Base-by-base conservation (phyloP, 352 stramenopile species). In the Pythium phragmiticola region DNA sequence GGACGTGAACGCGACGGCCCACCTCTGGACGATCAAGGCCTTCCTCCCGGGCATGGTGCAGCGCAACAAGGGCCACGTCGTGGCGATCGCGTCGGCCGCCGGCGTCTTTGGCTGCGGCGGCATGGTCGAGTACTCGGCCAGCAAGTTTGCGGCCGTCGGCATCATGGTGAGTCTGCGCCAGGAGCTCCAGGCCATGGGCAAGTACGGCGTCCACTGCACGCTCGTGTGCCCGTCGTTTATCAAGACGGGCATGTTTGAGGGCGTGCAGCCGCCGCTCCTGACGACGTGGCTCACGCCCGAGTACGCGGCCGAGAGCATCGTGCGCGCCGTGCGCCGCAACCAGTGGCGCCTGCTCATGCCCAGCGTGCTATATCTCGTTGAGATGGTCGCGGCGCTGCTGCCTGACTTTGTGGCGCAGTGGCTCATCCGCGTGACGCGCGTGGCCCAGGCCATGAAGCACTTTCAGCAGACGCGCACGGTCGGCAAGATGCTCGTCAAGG, bases 51-150 rank as follows among this genome's bases (percentile, higher is more conserved):
- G 51, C 42, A 84, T 84, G 76, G 41, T 80, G 33, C 52, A 67
- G 57, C 60, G 63, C 45, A 68, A 79, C 63, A 60, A 65, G 21
- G 76, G 76, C 34, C 60, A 81, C 61, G 69, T 84, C 16, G 76
- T 84, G 19, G 69, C 62, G 19, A 75, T 84, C 17, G 66, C 76
- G 6, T 79, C 70, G 42, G 66, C 72, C n/a, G 76, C 75, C 0
- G 76, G 73, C 5, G 60, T 82, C 39, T 77, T 75, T 37, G 72
- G 71, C 34, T 68, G 68, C 45, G 68, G 49, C 6, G 59, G 65
- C 16, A 75, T 84, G 68, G 66, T 76, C 43, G 76, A 82, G 63
- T 84, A 84, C 64, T 73, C 57, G 9, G 71, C 66, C 26, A 77
- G 68, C 67, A 84, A 84, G 65, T 77, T 65, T 39, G 76, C 74